Base-by-base conservation (phyloP, 1,284 basidiomycete species). In the Fomes fomentarius region DNA sequence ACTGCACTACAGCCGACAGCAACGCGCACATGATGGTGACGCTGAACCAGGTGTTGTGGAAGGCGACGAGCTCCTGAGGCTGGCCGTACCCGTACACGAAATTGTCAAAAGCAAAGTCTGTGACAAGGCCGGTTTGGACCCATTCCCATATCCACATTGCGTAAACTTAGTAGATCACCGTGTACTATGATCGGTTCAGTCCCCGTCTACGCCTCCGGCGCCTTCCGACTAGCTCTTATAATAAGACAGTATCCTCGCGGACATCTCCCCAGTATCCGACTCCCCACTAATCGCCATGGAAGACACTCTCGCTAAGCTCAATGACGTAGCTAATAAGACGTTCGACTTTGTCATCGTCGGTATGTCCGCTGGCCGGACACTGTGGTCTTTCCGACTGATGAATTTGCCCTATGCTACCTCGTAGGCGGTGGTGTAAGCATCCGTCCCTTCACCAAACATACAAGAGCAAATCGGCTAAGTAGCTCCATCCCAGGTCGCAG, bases 331-430 rank as follows among this genome's bases (percentile, higher is more conserved):
- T 3, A 15, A 33, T 15, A 48, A 52, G 28, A 33, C 48, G 12
- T 56, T 56, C 22, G 54, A 56, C 45, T 56, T 56, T 21, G 54
- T 56, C 24, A 40, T 56, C 10, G 37, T 56, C 11, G 54, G 54
- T 56, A 11, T 24, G 52, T 47, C 34, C 9, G 14, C 7, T 39
- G 12, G 28, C 28, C 28, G 28, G 12, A 30, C 28, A 12, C 6
- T 30, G 34, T 21, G n/a, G 35, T 10, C 19, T 12, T 9, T 35
- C 19, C 17, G 11, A 2, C 30, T 31, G 28, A 10, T 14, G 17
- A 45, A 17, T 17, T 17, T 17, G 41, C 21, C 10, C n/a, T 22
- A 6, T 11, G 17, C 8, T n/a, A 31, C 17, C 4, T 22, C 22
- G 9, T 21, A 50, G 48, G 48, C 25, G 48, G 48, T 5, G 48